Evolutionary conservation across 2,329 filamentous ascomycete genomes (phyloP).

Genomic region (Emmonsiellopsis sp.): DNA sequence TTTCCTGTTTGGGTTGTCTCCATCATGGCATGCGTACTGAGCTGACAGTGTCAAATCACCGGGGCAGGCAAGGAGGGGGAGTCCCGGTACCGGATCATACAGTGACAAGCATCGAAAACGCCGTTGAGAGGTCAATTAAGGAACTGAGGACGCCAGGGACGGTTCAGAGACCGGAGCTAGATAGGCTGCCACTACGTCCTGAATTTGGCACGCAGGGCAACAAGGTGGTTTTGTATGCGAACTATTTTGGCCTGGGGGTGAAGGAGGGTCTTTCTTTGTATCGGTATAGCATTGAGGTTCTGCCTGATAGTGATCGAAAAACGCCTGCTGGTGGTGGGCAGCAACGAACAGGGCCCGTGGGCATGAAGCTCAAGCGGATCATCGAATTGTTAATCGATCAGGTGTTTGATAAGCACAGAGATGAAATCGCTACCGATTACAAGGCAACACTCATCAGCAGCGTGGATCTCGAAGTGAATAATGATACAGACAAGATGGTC

Average conservation of each 20-base stretch:
- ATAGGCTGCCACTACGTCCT: conserved; percentile 24
- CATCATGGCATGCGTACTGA: too few species aligned
- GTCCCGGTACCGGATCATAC: too few species aligned
- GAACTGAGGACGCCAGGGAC: neutral
- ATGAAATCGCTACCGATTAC: conserved; percentile 31
- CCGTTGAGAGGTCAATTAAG: neutral
- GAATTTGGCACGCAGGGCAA: conserved; percentile 26
- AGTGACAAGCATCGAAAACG: neutral
- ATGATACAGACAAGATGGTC: conserved; percentile 17
- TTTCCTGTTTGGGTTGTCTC: too few species aligned
- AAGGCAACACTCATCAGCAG: conserved; percentile 28
- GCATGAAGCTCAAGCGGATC: conserved; percentile 35
- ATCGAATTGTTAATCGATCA: conserved; percentile 37
- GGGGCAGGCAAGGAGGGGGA: too few species aligned
- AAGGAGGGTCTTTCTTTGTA: conserved; percentile 26
- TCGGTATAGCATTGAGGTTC: conserved; percentile 33
- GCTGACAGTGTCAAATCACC: too few species aligned
- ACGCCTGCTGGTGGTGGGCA: conserved; percentile 21
- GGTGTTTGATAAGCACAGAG: conserved; percentile 18
- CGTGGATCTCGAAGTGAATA: conserved; percentile 14
- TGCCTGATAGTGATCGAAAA: conserved; percentile 17
- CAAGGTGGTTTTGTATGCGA: conserved; percentile 26
- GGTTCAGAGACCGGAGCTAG: neutral
- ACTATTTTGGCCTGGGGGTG: conserved; percentile 29
- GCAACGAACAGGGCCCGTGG: conserved; percentile 18